Evolutionary conservation across 345 rosid genomes (phyloP).

Genomic region (Stellera chamaejasme): DNA sequence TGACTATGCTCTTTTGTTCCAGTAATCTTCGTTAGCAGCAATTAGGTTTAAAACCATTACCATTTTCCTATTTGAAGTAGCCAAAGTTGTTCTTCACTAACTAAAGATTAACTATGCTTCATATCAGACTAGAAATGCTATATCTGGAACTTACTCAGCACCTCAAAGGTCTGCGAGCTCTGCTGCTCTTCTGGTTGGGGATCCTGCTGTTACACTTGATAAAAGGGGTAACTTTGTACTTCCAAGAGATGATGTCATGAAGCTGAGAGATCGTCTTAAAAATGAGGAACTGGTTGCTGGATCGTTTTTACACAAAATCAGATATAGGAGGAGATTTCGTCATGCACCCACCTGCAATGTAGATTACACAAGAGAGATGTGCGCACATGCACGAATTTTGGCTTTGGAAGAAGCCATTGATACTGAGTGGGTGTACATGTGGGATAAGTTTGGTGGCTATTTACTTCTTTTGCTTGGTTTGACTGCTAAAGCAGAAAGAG

Average conservation of each 20-base stretch:
- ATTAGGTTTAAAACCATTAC: too few relatives aligned
- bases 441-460: slow-evolving; percentile 99
- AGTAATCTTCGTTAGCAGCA: not conserved
- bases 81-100: not conserved
- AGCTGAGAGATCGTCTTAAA: slow-evolving; percentile 88
- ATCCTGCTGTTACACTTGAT: slow-evolving; percentile 88
- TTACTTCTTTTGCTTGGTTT: slow-evolving; percentile 90
- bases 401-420: slow-evolving; percentile 99
- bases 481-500: slow-evolving; percentile 94
- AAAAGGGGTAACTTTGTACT: slow-evolving; percentile 95
- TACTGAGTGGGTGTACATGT: slow-evolving; percentile 99
- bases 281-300: slow-evolving; percentile 88
- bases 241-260: slow-evolving; percentile 98
- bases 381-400: slow-evolving; percentile 95
- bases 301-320: slow-evolving; percentile 64
- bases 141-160: slow-evolving; percentile 98
- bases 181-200: slow-evolving; percentile 95
- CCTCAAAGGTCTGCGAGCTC: slow-evolving; percentile 99
- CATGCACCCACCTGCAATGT: slow-evolving; percentile 51
- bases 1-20: not conserved
- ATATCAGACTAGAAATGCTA: slow-evolving; percentile 93
- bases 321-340: slow-evolving; percentile 44
- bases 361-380: slow-evolving; percentile 93
- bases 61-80: not conserved
- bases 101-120: slow-evolving; percentile 5